Percentiles rank a stretch among this genome's conserved stretches.
phyloP scores from a whole-genome alignment of 495 filamentous ascomycete genomes.

The Penicillium odoratum region DNA sequence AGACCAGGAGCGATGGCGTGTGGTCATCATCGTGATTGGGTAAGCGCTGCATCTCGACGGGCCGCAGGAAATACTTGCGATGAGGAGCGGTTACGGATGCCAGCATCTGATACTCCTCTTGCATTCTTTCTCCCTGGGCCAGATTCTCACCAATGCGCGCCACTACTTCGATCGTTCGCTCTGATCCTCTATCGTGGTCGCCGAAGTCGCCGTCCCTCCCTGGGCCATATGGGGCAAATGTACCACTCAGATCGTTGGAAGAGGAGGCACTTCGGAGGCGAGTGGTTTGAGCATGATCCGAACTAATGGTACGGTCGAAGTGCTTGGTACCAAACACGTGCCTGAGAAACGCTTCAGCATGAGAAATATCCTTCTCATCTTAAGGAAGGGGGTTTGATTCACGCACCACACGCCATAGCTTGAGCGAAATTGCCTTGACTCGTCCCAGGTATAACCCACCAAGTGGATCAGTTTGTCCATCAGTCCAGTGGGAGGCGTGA shows the following conservation, averaged over 20 bases:
- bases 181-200: neutral
- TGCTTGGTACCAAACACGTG: neutral
- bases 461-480: constrained; percentile 3
- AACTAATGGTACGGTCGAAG: neutral
- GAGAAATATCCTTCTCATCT: neutral
- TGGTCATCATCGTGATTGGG: constrained; percentile 2
- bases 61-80: constrained; percentile 8
- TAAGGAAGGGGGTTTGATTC: neutral
- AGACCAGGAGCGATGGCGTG: constrained; percentile 1
- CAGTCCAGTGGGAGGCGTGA: neutral
- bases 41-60: constrained; percentile 10
- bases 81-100: constrained; percentile 6
- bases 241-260: neutral
- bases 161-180: constrained; percentile 6
- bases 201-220: neutral
- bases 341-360: neutral
- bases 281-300: neutral
- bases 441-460: constrained; percentile 9
- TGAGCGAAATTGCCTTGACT: constrained; percentile 7
- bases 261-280: neutral
- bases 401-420: constrained; percentile 10
- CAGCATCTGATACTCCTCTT: constrained; percentile 12
- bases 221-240: neutral
- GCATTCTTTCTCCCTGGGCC: constrained; percentile 2
- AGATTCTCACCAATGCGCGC: constrained; percentile 8